Evolutionary conservation across 2,329 filamentous ascomycete species (phyloP), one percentile per base, ranked within the genome.

Genomic region (Graphium sp.): DNA sequence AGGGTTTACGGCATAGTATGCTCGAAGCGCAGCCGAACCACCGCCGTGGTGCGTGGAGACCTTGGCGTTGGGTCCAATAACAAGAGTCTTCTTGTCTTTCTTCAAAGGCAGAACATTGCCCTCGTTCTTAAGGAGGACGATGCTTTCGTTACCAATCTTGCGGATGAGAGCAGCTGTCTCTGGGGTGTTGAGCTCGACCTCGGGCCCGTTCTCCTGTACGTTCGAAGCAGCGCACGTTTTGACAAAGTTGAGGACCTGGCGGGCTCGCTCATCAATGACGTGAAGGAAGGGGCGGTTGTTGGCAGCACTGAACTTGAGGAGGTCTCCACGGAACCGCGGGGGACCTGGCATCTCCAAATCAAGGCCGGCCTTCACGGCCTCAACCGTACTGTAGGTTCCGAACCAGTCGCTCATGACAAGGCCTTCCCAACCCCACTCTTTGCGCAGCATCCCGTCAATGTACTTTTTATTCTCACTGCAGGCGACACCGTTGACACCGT

Each of bases 71-170:
- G 66, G 66, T 0, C 66, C 66, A 18, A 72, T 53, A 18, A 72
- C 50, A 14, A 69, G 53, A 0, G 64, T 68, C 52, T 68, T 72
- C 40, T 69, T 72, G 22, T 66, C 55, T 40, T 70, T 74, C 19
- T 62, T 62, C 4, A 77, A 47, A 1, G 79, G 79, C 2, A 85
- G 55, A 0, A 74, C 45, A 10, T 55, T 55, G 21, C 62, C 61
- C 9, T 80, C 63, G 37, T 85, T 85, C 52, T 83, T 82, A 27
- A 84, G 53, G 9, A 85, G 56, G 2, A 83, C 76, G 7, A 81
- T 71, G 4, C 71, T 71, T 43, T 83, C 74, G 5, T 70, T 65
- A 12, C 74, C 75, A 15, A 78, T 60, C 30, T 62, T 59, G 12
- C 79, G 62, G 14, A 82, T 62, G 25, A 83, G 54, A 11, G 60